Base-by-base conservation (phyloP, 2,329 filamentous ascomycete species). In the Alternaria consortialis region DNA sequence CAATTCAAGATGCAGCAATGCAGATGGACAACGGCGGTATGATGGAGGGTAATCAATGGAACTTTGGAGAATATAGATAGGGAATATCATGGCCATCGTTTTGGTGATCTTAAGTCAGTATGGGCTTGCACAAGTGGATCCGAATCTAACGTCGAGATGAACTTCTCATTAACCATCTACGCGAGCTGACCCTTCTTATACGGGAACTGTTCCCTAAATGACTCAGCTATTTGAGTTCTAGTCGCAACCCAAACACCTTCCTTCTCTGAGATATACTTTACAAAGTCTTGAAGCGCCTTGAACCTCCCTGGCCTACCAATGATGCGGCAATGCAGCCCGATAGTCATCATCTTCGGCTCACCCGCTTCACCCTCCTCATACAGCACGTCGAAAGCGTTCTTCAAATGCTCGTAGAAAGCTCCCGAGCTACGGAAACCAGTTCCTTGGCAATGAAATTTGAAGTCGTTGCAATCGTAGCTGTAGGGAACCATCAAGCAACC, bases 401-500 rank as follows among this genome's bases (percentile, higher is more conserved):
- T 83, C 15, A 86, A 65, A 62, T 86, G 82, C 17, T 70, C 64
- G 55, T 77, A 80, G 68, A 85, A 85, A 5, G 78, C 81, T 3
- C 53, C 58, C 0, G 83, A 80, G 39, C 79, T 81, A 5, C 80
- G 75, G 64, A 84, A 85, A 0, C 83, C 83, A 7, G 79, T 79
- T 1, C 80, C 70, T n/a, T 68, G 77, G 1, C 78, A 74, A 27
- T 80, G 75, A 58, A 81, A 82, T 59, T 82, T 85, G 73, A 82
- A 84, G 66, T 86, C 85, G 66, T 87, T 86, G 76, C 82, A 84
- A 71, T 86, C 84, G 69, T 85, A 86, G 42, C 75, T 79, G 71
- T 86, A 86, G 1, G 84, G 84, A n/a, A 86, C 76, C 81, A 86
- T 85, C 4, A 86, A 70, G 58, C 82, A 80, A n/a, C 84, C 84